phyloP scores from a whole-genome alignment of 1,284 basidiomycete species.

The Sanghuangporus sanghuang region DNA sequence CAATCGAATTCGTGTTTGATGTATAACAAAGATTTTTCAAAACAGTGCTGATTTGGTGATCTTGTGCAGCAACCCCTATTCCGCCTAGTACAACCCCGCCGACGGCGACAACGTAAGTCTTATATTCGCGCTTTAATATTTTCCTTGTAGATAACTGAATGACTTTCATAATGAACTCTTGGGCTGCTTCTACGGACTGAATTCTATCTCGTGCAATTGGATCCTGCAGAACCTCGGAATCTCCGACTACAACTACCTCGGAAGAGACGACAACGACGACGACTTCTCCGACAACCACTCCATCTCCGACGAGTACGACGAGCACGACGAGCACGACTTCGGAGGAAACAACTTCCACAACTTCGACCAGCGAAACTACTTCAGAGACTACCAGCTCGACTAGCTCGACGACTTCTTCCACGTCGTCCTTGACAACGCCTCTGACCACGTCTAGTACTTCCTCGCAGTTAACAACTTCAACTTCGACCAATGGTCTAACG shows the following conservation, averaged over 20 bases:
- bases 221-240: background rate
- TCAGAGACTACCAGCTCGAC: background rate
- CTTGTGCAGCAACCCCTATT: background rate
- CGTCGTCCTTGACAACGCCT: background rate
- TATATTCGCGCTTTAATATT: background rate
- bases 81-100: background rate
- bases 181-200: background rate
- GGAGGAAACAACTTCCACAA: background rate
- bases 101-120: background rate
- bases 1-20: background rate
- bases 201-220: background rate
- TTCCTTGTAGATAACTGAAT: background rate
- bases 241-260: background rate
- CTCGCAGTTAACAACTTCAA: constrained; percentile 7
- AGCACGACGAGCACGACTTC: background rate
- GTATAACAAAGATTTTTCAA: background rate
- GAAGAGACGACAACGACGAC: background rate
- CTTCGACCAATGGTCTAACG: constrained; percentile 14
- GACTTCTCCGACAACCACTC: background rate
- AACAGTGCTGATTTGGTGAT: constrained; percentile 1
- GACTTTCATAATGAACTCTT: background rate
- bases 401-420: background rate
- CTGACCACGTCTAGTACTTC: background rate
- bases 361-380: background rate
- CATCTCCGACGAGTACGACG: background rate